Percentiles rank a stretch among this genome's conserved stretches.
phyloP scores from a whole-genome alignment of 129 eudicot genomes.

The Oenanthe sinensis region DNA sequence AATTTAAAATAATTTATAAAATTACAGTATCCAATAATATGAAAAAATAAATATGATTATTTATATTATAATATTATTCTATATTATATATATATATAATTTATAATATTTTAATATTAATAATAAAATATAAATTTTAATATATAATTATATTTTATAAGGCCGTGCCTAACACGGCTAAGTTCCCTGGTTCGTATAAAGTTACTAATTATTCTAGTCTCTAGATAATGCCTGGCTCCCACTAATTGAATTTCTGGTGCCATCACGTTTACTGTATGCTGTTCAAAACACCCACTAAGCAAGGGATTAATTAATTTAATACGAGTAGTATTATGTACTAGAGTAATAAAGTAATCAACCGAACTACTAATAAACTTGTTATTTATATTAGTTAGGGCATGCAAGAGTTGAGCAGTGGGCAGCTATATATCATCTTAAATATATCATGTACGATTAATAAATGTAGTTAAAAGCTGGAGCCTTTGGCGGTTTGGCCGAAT shows the following conservation, averaged over 20 bases:
- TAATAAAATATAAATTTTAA: no score
- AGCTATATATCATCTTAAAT: not conserved
- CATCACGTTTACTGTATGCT: not conserved
- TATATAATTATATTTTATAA: no score
- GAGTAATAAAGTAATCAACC: not conserved
- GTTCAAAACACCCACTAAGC: not conserved
- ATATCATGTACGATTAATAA: not conserved
- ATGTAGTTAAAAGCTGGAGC: not conserved
- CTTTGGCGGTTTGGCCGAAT: not conserved
- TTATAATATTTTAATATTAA: no score
- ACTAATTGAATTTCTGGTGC: not conserved
- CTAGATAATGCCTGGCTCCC: not conserved
- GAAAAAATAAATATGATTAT: no score
- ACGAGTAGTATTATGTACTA: no score
- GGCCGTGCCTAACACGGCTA: no score
- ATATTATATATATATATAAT: no score
- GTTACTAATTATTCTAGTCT: not conserved
- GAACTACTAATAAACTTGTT: not conserved
- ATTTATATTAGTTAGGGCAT: not conserved
- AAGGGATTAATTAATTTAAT: not conserved
- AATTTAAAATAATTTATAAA: no score
- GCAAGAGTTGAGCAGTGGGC: not conserved
- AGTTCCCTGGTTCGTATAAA: no score
- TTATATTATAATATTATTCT: no score
- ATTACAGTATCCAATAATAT: no score